Conservation (phyloP, 805 yeast species). For the Wickerhamiella dianesei region DNA sequence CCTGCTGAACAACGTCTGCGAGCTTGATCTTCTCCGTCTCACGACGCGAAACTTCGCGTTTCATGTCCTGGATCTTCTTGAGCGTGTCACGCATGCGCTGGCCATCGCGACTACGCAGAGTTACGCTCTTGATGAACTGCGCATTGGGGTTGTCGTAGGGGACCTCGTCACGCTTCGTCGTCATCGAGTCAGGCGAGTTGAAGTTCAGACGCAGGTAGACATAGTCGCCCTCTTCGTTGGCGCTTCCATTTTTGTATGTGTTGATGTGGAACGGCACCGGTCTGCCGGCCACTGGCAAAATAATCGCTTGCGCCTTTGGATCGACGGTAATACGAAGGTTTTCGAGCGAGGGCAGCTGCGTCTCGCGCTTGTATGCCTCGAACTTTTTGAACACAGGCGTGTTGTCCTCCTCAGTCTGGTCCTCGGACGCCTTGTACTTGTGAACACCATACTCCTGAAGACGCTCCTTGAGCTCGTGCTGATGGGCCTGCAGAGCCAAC, state of each 20-base stretch:
- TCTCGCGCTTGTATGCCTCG: slow-evolving; percentile 86
- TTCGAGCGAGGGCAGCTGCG: slow-evolving; percentile 78
- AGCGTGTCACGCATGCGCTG: slow-evolving; percentile 83
- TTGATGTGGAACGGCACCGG: slow-evolving; percentile 97
- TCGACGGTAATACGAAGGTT: slow-evolving; percentile 83
- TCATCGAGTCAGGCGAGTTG: slow-evolving; percentile 84
- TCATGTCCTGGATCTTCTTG: slow-evolving; percentile 80
- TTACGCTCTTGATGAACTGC: slow-evolving; percentile 72
- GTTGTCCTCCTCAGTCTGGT: slow-evolving; percentile 10
- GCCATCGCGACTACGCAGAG: slow-evolving; percentile 79
- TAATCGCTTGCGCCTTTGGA: slow-evolving; percentile 71
- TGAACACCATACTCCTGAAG: slow-evolving; percentile 78
- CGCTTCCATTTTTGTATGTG: slow-evolving; percentile 85
- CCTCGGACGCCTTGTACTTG: slow-evolving; percentile 16
- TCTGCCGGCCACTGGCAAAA: slow-evolving; percentile 84
- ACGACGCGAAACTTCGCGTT: slow-evolving; percentile 78
- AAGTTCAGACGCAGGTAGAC: slow-evolving; percentile 83
- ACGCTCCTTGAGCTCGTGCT: slow-evolving; percentile 67
- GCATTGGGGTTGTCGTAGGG: slow-evolving; percentile 89
- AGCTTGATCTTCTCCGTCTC: slow-evolving; percentile 82
- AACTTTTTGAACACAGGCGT: slow-evolving; percentile 71
- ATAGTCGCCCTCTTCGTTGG: slow-evolving; percentile 91
- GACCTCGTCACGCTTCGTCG: slow-evolving; percentile 55
- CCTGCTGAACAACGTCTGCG: slow-evolving; percentile 92
- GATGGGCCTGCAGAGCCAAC: slow-evolving; percentile 68